Percentiles rank a stretch among this genome's conserved stretches.
Conservation (phyloP, 805 yeast species). For the Lipomyces mesembrius region DNA sequence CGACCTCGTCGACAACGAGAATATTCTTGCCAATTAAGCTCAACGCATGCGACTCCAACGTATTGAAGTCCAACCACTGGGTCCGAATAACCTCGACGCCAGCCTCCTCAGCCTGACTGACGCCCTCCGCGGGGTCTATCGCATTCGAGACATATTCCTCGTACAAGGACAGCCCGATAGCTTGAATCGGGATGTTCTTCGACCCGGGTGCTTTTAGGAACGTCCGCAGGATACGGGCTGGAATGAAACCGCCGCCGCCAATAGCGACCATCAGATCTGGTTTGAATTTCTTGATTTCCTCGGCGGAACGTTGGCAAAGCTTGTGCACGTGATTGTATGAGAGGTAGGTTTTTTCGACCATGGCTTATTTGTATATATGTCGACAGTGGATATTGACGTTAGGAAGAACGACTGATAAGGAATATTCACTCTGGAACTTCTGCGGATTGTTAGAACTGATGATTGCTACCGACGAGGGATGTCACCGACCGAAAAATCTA, state of each 20-base stretch:
- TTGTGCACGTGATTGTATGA: conserved; percentile 84
- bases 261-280: conserved; percentile 93
- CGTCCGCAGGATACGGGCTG: conserved; percentile 93
- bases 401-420: not conserved
- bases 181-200: conserved; percentile 91
- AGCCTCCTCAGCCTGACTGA: conserved; percentile 52
- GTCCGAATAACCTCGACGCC: conserved; percentile 85
- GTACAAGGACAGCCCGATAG: conserved; percentile 88
- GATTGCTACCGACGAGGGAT: not conserved
- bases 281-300: conserved; percentile 60
- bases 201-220: conserved; percentile 86
- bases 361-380: not conserved
- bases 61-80: conserved; percentile 87
- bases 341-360: conserved; percentile 53
- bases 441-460: not conserved
- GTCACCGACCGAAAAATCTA: not conserved
- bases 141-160: conserved; percentile 75
- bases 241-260: conserved; percentile 96
- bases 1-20: conserved; percentile 87
- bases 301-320: conserved; percentile 72
- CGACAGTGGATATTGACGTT: not conserved
- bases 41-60: conserved; percentile 68
- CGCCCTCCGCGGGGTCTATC: conserved; percentile 49
- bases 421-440: not conserved
- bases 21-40: conserved; percentile 80